Percentiles rank a stretch among this genome's conserved stretches.
phyloP scores from a whole-genome alignment of 2,329 filamentous ascomycete species.

The Fusarium sp. region DNA sequence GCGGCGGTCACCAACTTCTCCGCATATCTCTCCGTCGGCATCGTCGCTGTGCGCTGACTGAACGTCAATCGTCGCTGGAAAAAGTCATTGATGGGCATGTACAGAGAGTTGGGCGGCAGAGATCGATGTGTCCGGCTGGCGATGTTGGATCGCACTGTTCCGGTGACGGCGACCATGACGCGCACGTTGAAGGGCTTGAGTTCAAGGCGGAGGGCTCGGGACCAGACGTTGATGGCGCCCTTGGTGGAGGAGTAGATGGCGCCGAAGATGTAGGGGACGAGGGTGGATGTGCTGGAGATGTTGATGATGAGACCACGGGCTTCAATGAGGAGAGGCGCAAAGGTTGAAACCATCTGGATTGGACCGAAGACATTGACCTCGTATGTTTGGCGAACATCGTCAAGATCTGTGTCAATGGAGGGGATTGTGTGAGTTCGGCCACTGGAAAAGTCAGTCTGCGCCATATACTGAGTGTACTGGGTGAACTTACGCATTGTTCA shows the following conservation, averaged over 20 bases:
- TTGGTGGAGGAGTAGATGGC: constrained; percentile 66
- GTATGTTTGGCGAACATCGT: constrained; percentile 63
- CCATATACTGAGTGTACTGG: background rate
- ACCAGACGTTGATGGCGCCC: constrained; percentile 64
- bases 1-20: constrained; percentile 55
- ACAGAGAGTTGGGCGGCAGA: constrained; percentile 59
- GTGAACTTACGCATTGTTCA: constrained; percentile 66
- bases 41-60: constrained; percentile 59
- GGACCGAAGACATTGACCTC: constrained; percentile 68
- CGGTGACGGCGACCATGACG: constrained; percentile 67
- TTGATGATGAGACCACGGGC: constrained; percentile 65
- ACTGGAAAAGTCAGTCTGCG: constrained; percentile 43
- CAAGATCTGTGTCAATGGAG: constrained; percentile 62
- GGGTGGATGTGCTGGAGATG: constrained; percentile 62
- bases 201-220: constrained; percentile 63
- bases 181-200: constrained; percentile 64
- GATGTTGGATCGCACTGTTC: constrained; percentile 64
- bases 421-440: constrained; percentile 63
- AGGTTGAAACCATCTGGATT: constrained; percentile 65
- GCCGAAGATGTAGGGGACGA: constrained; percentile 64
- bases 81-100: constrained; percentile 56
- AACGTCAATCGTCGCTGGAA: constrained; percentile 60
- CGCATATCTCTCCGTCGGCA: constrained; percentile 58
- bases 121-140: constrained; percentile 53
- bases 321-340: constrained; percentile 60